Conservation (phyloP, 345 rosid genomes). For the Salix koriyanagi region DNA sequence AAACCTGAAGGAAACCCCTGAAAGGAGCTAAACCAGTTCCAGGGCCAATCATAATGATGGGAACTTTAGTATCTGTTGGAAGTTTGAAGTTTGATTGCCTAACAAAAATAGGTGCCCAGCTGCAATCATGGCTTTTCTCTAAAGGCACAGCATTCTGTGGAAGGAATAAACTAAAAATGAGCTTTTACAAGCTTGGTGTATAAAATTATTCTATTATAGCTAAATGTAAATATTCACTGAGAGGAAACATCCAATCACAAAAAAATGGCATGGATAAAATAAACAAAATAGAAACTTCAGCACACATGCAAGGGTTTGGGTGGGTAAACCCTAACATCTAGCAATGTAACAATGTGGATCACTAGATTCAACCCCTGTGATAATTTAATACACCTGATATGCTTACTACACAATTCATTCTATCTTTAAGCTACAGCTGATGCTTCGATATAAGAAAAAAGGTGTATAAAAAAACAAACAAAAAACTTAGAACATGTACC, state of each 20-base stretch:
- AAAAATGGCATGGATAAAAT: background rate
- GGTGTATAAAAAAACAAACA: background rate
- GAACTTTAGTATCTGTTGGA: constrained; percentile 68
- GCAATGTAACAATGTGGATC: background rate
- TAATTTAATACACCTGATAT: background rate
- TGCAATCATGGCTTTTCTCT: constrained; percentile 64
- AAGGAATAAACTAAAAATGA: background rate
- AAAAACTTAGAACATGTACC: constrained; percentile 25
- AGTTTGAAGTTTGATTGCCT: constrained; percentile 93
- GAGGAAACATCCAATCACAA: background rate
- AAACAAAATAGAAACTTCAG: background rate
- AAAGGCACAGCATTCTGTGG: constrained; percentile 60
- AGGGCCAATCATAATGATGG: constrained; percentile 93
- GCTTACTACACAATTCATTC: background rate
- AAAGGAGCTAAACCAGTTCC: constrained; percentile 98
- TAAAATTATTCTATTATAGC: background rate
- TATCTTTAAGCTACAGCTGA: background rate
- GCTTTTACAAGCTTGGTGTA: background rate
- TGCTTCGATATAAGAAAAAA: background rate
- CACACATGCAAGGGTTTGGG: background rate
- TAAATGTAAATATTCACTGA: background rate
- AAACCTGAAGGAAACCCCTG: constrained; percentile 93
- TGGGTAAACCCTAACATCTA: background rate
- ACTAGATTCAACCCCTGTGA: background rate
- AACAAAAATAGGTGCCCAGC: constrained; percentile 80